These are phyloP conservation scores for Buddleja alternifolia DNA, from an alignment of 257 asterid species.

Conservation along the genomic window DNA sequence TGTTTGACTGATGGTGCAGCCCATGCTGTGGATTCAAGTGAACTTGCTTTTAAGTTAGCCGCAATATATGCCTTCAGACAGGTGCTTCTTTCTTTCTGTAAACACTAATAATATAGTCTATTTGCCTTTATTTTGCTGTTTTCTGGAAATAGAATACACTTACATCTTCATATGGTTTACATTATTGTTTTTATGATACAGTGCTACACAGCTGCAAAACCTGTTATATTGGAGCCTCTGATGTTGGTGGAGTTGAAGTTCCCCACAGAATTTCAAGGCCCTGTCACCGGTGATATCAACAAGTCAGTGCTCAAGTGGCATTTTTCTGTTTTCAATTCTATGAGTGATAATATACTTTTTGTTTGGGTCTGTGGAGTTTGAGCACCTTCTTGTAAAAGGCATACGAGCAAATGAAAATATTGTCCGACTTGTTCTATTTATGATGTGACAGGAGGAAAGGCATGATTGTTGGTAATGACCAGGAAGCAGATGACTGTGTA, in stretches of 20 bases:
- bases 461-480: conserved; percentile 92
- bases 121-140: conserved; percentile 11
- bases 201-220: conserved; percentile 81
- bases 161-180: conserved; percentile 19
- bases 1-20: conserved; percentile 91
- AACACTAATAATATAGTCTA: not conserved
- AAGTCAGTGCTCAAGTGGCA: conserved; percentile 53
- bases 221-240: conserved; percentile 94
- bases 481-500: conserved; percentile 90
- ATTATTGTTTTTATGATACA: conserved; percentile 27
- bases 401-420: not conserved
- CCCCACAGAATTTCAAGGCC: conserved; percentile 92
- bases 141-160: not conserved
- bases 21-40: conserved; percentile 99
- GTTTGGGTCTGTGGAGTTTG: not conserved
- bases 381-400: conserved; percentile 17
- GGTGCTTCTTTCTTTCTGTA: conserved; percentile 49
- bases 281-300: conserved; percentile 93
- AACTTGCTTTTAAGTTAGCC: conserved; percentile 97
- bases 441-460: conserved; percentile 83
- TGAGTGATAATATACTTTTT: not conserved
- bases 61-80: conserved; percentile 97
- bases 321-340: conserved; percentile 10
- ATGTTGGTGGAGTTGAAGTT: conserved; percentile 91
- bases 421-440: conserved; percentile 18